A percentile compares a stretch with the other conserved stretches of the same genome.
Evolutionary conservation across 345 rosid genomes (phyloP).

Genomic region (Acer campestre): DNA sequence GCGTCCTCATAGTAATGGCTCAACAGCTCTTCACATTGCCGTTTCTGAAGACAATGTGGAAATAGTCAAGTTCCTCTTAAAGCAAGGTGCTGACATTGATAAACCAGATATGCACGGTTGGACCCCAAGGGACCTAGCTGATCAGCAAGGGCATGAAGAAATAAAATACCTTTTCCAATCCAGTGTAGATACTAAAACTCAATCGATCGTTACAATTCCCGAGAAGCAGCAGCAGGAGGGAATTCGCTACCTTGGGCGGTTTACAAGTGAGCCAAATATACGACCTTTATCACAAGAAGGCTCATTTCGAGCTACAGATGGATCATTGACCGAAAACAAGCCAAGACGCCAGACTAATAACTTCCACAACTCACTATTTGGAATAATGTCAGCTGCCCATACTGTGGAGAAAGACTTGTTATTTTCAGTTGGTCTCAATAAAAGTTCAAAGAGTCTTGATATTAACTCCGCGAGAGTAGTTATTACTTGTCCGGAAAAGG

Average conservation of each 20-base stretch:
- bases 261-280: conserved; percentile 74
- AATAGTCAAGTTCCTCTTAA: conserved; percentile 66
- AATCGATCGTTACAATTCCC: conserved; percentile 42
- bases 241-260: conserved; percentile 55
- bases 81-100: conserved; percentile 67
- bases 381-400: conserved; percentile 68
- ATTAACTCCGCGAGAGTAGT: conserved; percentile 51
- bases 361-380: conserved; percentile 74
- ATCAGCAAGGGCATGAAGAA: conserved; percentile 86
- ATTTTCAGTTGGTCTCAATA: conserved; percentile 30
- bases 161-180: conserved; percentile 57
- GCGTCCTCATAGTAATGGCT: conserved; percentile 46
- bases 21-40: conserved; percentile 80
- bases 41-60: conserved; percentile 76
- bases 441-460: conserved; percentile 8
- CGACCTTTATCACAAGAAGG: conserved; percentile 34
- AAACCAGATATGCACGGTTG: conserved; percentile 62
- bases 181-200: conserved; percentile 32
- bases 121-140: conserved; percentile 76
- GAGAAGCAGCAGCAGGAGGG: conserved; percentile 50
- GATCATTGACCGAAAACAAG: conserved; percentile 46
- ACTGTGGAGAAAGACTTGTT: conserved; percentile 36
- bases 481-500: conserved; percentile 63
- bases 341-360: conserved; percentile 61
- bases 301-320: conserved; percentile 38